These are phyloP conservation scores for Porphyrellus cyaneotinctus DNA, from an alignment of 768 basidiomycete genomes.

Conservation along the genomic window DNA sequence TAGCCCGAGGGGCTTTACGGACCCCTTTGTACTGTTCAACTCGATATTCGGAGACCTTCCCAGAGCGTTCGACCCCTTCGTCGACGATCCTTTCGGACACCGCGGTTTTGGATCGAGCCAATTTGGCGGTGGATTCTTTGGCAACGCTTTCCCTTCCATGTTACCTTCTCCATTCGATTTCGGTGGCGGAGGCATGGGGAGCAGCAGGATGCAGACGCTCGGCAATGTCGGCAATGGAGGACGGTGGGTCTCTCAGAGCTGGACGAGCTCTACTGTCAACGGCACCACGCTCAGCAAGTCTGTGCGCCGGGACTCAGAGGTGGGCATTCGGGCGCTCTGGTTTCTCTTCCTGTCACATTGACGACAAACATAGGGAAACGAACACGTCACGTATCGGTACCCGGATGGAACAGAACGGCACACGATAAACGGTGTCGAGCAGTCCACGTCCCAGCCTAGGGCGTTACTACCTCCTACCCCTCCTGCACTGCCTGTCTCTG, in stretches of 20 bases:
- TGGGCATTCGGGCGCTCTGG: slow-evolving; percentile 32
- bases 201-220: slow-evolving; percentile 10
- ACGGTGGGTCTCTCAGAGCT: slow-evolving; percentile 54
- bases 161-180: slow-evolving; percentile 11
- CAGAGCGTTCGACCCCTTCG: slow-evolving; percentile 37
- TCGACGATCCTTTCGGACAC: slow-evolving; percentile 17
- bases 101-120: slow-evolving; percentile 14
- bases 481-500: neutral
- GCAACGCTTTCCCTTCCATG: slow-evolving; percentile 4
- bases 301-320: slow-evolving; percentile 55
- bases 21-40: slow-evolving; percentile 74
- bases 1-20: slow-evolving; percentile 46
- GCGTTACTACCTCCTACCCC: slow-evolving; percentile 9
- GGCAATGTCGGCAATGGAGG: slow-evolving; percentile 8
- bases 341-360: neutral
- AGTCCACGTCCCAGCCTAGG: slow-evolving; percentile 19
- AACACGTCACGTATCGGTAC: slow-evolving; percentile 61
- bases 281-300: slow-evolving; percentile 60
- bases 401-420: slow-evolving; percentile 64
- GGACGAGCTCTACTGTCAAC: slow-evolving; percentile 54
- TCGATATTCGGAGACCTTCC: slow-evolving; percentile 58
- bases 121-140: slow-evolving; percentile 14
- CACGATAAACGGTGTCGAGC: slow-evolving; percentile 65
- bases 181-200: slow-evolving; percentile 13
- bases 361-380: slow-evolving; percentile 55